Evolutionary conservation across 2,329 filamentous ascomycete species (phyloP), one percentile per base, ranked within the genome.

Genomic region (Achaetomium macrosporum): DNA sequence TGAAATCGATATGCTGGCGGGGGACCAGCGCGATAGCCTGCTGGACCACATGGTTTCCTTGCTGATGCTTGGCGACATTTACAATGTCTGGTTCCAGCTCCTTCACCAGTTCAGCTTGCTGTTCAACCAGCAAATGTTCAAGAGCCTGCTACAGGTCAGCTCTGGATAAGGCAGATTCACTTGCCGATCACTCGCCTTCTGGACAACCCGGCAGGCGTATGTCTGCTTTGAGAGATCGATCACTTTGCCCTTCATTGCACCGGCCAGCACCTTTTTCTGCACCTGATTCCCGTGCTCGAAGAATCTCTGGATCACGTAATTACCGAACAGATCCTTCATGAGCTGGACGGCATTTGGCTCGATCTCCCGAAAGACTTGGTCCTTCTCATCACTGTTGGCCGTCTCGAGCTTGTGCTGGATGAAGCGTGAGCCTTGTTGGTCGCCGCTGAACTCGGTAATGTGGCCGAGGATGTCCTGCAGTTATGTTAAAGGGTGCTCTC

Each of bases 301-400:
- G 66, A 97, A 85, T 68, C 96, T 97, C 65, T 99, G 93, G 37
- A 97, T 91, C 35, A 99, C 93, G 65, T 97, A 99, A 69, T 99
- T 99, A 50, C 93, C 93, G 65, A 96, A 99, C 0, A 97, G 86
- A 67, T 97, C 93, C 42, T 86, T 92, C 90, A 96, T 96, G 44
- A 99, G 74, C 64, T 92, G 90, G 30, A 95, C 70, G 1, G 87
- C 83, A 60, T 99, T 93, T 1, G 84, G 81, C 61, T 88, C 81
- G 42, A 99, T 90, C 68, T 97, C 93, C 0, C 79, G 76, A 73
- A 96, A 97, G 0, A 97, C 81, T 51, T 85, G 84, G 31, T 95
- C 89, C 70, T 96, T 97, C 65, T 96, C 92, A 56, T 97, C 93
- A 63, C 90, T 96, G 66, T 95, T 96, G 51, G 93, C 93, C 1